Conservation (phyloP, 2,329 filamentous ascomycete genomes). For the Calonectria ilicicola region DNA sequence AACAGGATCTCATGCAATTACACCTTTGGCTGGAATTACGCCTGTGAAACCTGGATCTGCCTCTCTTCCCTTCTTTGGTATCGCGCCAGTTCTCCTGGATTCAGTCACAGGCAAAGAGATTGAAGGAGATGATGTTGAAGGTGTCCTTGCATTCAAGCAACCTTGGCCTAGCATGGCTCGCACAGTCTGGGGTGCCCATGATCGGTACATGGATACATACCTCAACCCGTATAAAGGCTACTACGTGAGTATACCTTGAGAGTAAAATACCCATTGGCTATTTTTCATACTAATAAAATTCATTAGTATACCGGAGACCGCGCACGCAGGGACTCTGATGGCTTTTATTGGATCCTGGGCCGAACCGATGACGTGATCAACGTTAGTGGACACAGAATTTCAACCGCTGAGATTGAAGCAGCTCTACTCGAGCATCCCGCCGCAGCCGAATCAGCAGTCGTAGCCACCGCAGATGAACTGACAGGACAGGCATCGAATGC, state of each 20-base stretch:
- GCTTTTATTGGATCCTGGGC: conserved; percentile 98
- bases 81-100: conserved; percentile 93
- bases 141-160: conserved; percentile 93
- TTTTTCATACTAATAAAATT: not conserved
- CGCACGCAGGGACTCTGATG: conserved; percentile 90
- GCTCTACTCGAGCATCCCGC: conserved; percentile 87
- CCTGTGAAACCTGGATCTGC: conserved; percentile 94
- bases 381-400: conserved; percentile 91
- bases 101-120: conserved; percentile 91
- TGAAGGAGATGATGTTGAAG: conserved; percentile 90
- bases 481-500: conserved; percentile 95
- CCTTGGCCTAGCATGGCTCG: conserved; percentile 96
- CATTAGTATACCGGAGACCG: conserved; percentile 85
- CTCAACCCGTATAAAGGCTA: conserved; percentile 94
- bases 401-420: conserved; percentile 96
- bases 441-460: conserved; percentile 91
- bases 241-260: conserved; percentile 73
- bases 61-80: conserved; percentile 96
- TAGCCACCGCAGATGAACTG: conserved; percentile 88
- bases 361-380: conserved; percentile 97
- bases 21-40: conserved; percentile 88
- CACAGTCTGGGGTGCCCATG: conserved; percentile 95
- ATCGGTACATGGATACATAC: conserved; percentile 97
- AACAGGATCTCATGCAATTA: conserved; percentile 93
- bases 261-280: accelerated